Evolutionary conservation across 305 asterid species (phyloP), one percentile per base, ranked within the genome.

Genomic region (Fraxinus xanthoxyloides): DNA sequence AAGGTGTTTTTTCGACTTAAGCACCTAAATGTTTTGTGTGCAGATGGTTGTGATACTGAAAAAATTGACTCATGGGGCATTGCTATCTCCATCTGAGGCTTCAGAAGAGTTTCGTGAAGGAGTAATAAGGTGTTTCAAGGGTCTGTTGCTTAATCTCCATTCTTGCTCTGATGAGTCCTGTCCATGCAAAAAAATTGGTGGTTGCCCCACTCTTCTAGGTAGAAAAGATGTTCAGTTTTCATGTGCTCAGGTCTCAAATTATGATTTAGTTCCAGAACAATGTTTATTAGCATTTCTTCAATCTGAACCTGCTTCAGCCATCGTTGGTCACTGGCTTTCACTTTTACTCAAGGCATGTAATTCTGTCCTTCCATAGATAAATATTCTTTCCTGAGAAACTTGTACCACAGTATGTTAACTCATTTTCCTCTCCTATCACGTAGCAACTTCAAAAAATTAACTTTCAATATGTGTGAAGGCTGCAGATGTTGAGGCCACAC

Each of bases 261-360:
- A 72, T 83, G 80, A 78, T 79, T 82, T 80, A 5, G 86, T 81
- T 65, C 83, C 83, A 15, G 86, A 88, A 80, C 94, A 92, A 81
- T 96, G 99, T 85, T 84, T 90, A 74, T 85, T 93, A 83, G 89
- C 92, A 79, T 96, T 96, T 89, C 97, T 96, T 79, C 97, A 90
- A 88, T 96, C 98, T 79, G 94, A 96, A 80, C 79, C 92, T 79
- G 98, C 98, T 79, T 90, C 98, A 84, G 91, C 97, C 86, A 97
- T 95, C n/a, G 85, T 96, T 87, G 99, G 99, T 43, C 98, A 96
- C 84, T 96, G 99, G 99, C 89, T 96, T 3, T 94, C 98, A 82
- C 97, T 96, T 85, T 88, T 94, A 85, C 97, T 96, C 85, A 94
- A 94, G 97, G 99, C 93, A 89, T 81, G 87, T 75, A 76, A 15